Evolutionary conservation across 1,139 yeast species (phyloP), one percentile per base, ranked within the genome.

Genomic region (Kodamaea arcana): DNA sequence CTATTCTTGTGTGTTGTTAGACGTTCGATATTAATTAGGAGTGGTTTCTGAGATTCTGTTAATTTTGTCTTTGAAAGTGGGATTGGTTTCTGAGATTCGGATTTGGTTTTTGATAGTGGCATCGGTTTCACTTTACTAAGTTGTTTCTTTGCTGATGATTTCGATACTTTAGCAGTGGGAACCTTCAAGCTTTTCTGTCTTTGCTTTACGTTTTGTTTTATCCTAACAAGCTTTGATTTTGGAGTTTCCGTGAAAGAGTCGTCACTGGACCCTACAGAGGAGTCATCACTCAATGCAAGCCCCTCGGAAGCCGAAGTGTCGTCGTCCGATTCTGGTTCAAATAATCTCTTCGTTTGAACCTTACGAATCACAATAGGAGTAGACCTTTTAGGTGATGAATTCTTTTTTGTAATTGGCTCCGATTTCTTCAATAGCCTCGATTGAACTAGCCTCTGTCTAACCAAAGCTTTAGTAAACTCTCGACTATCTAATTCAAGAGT

Each of bases 21-120:
- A 29, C 71, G 42, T 24, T 61, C 64, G 1, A 62, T 43, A 27
- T 62, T 58, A 1, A 66, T 47, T 6, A 39, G 32, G 25, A 65
- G 33, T 2, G 70, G 65, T 29, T 51, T 54, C 40, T 60, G 67
- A 5, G 42, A 40, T 21, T 56, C 58, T 5, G 39, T 43, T 3
- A 34, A 15, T 15, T 34, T 48, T 4, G 41, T 39, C 24, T 51
- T 54, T 7, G 58, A 44, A 30, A 60, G 52, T 12, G 62, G 55
- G 4, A 50, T 33, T 4, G 40, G 35, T 2, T 20, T 8, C n/a
- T n/a, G n/a, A n/a, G n/a, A n/a, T n/a, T n/a, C n/a, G n/a, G n/a
- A n/a, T n/a, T n/a, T n/a, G n/a, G n/a, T 32, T 27, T 27, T 36
- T n/a, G 32, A 34, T 11, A 38, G 35, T 14, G 44, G 37, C 9